These are phyloP conservation scores for Porcisia hertigi DNA, from an alignment of 208 protist genomes.

Conservation along the genomic window DNA sequence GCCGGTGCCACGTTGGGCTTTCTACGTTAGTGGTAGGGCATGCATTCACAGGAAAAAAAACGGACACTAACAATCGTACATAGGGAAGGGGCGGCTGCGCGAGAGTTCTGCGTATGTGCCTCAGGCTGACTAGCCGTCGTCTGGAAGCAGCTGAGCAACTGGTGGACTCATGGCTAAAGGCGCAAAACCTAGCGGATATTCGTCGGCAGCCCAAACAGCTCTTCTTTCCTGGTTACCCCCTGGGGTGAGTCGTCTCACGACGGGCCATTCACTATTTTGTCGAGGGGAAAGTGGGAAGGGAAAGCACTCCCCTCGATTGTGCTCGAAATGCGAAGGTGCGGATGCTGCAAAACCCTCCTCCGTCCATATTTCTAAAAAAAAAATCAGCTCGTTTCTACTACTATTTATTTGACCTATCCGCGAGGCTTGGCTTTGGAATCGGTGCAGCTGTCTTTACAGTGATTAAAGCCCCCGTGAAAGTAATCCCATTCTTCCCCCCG, in stretches of 20 bases:
- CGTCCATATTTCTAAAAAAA: neutral
- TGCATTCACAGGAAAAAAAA: neutral
- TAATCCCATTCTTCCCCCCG: neutral
- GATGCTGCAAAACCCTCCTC: neutral
- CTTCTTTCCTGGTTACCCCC: neutral
- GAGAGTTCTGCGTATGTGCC: neutral
- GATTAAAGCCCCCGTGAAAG: neutral
- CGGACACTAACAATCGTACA: neutral
- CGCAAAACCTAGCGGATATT: neutral
- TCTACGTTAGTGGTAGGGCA: constrained; percentile 2
- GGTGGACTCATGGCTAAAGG: neutral
- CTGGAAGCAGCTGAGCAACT: neutral
- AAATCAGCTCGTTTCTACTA: neutral
- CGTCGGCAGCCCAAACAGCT: neutral
- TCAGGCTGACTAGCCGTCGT: neutral
- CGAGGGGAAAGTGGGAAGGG: neutral
- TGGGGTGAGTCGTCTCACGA: neutral
- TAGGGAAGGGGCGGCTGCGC: no score
- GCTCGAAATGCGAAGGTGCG: neutral
- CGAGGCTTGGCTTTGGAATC: neutral
- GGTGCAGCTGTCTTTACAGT: neutral
- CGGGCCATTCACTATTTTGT: neutral
- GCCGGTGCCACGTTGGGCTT: constrained; percentile 21
- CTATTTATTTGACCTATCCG: neutral
- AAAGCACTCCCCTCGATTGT: neutral